Evolutionary conservation across 2,329 filamentous ascomycete genomes (phyloP).

Genomic region (Colletotrichum musicola): DNA sequence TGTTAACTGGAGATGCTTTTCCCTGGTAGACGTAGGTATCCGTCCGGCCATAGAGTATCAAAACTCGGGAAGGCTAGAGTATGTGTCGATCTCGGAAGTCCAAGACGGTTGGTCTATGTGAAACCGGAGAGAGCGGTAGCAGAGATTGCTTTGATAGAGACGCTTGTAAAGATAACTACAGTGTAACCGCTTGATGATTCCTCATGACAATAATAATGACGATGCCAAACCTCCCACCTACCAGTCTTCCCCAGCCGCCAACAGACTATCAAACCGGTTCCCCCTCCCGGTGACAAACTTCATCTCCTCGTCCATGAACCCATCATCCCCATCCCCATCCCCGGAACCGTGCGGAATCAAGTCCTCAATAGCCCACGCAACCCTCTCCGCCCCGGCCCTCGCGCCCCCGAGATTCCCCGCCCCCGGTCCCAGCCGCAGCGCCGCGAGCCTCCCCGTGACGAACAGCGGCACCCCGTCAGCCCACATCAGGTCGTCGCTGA

Average conservation of each 20-base stretch:
- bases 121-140: not conserved
- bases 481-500: constrained; percentile 85
- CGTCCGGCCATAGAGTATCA: not conserved
- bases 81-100: not conserved
- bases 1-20: too few species aligned
- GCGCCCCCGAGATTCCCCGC: constrained; percentile 82
- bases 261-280: constrained; percentile 34
- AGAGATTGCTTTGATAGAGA: too few species aligned
- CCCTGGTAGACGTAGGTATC: too few species aligned
- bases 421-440: constrained; percentile 77
- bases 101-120: not conserved
- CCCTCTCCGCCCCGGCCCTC: constrained; percentile 78
- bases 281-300: constrained; percentile 36
- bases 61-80: too few species aligned
- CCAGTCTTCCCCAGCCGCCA: constrained; percentile 27
- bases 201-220: not conserved
- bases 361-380: constrained; percentile 78
- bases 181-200: too few species aligned
- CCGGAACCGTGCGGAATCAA: constrained; percentile 50
- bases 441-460: constrained; percentile 75
- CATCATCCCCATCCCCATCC: constrained; percentile 8
- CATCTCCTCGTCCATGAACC: constrained; percentile 28
- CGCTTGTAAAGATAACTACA: too few species aligned
- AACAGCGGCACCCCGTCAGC: constrained; percentile 79
- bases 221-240: not conserved